Percentiles rank a stretch among this genome's conserved stretches.
phyloP scores from a whole-genome alignment of 768 basidiomycete species.

The Tylopilus sp. region DNA sequence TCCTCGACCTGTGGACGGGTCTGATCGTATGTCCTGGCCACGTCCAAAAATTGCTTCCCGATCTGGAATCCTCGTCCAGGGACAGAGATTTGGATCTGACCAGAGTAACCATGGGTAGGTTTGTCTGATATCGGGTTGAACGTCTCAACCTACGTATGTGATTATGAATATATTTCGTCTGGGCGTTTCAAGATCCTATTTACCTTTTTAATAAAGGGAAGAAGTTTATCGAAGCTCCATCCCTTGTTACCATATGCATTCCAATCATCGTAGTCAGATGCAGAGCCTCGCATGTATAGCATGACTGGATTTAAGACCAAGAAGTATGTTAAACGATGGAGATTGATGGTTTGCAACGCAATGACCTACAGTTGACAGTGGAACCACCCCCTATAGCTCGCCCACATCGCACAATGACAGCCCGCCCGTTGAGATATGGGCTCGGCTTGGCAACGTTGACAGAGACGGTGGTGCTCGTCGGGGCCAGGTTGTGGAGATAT shows the following conservation, averaged over 20 bases:
- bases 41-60: slow-evolving; percentile 44
- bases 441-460: too few relatives aligned
- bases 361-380: too few relatives aligned
- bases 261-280: slow-evolving; percentile 69
- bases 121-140: slow-evolving; percentile 32
- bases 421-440: too few relatives aligned
- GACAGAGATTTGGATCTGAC: slow-evolving; percentile 28
- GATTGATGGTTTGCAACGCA: too few relatives aligned
- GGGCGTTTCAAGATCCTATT: not conserved
- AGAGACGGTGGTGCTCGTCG: too few relatives aligned
- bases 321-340: too few relatives aligned
- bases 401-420: too few relatives aligned
- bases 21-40: slow-evolving; percentile 47
- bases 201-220: slow-evolving; percentile 59
- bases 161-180: slow-evolving; percentile 29
- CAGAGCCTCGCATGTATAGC: slow-evolving; percentile 55
- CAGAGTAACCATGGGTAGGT: slow-evolving; percentile 36
- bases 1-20: slow-evolving; percentile 44
- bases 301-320: slow-evolving; percentile 24
- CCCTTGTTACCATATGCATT: slow-evolving; percentile 47
- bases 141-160: slow-evolving; percentile 41
- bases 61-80: not conserved
- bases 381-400: too few relatives aligned
- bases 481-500: too few relatives aligned
- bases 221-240: slow-evolving; percentile 56